These are phyloP conservation scores for Salmacisia buchloeana DNA, from an alignment of 1,284 basidiomycete species.

Conservation along the genomic window DNA sequence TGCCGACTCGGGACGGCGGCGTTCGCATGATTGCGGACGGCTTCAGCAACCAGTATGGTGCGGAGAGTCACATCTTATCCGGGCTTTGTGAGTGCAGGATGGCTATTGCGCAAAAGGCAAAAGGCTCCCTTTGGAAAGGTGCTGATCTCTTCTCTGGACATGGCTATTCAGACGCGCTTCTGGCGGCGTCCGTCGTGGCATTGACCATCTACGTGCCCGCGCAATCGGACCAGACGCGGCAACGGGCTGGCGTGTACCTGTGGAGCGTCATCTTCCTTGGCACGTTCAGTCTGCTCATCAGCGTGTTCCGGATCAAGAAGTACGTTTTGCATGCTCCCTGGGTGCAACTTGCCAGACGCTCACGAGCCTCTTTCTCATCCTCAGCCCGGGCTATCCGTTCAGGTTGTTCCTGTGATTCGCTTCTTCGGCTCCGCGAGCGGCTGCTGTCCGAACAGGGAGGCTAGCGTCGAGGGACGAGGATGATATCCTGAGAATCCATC, in stretches of 20 bases:
- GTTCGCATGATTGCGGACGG: constrained; percentile 61
- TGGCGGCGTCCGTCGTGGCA: constrained; percentile 75
- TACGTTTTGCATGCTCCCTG: constrained; percentile 52
- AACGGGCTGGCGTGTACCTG: constrained; percentile 79
- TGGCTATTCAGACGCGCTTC: constrained; percentile 64
- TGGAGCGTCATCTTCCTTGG: constrained; percentile 78
- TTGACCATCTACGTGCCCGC: constrained; percentile 74
- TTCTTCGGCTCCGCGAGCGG: constrained; percentile 60
- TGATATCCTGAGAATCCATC: too few relatives aligned
- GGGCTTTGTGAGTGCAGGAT: constrained; percentile 68
- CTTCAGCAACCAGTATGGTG: constrained; percentile 82
- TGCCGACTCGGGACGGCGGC: background rate
- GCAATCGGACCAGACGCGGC: constrained; percentile 66
- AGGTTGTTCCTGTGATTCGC: constrained; percentile 64
- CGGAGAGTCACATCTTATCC: constrained; percentile 83
- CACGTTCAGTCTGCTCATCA: constrained; percentile 80
- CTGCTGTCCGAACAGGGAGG: constrained; percentile 53
- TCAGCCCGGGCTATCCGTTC: constrained; percentile 72
- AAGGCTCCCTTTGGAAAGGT: background rate
- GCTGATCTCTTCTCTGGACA: background rate
- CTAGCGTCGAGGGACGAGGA: too few relatives aligned
- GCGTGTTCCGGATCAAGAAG: constrained; percentile 88
- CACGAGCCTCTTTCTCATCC: too few relatives aligned
- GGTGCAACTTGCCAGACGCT: too few relatives aligned
- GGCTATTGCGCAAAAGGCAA: background rate